These are phyloP conservation scores for Vigna mungo DNA, from an alignment of 306 rosid genomes.

Conservation along the genomic window DNA sequence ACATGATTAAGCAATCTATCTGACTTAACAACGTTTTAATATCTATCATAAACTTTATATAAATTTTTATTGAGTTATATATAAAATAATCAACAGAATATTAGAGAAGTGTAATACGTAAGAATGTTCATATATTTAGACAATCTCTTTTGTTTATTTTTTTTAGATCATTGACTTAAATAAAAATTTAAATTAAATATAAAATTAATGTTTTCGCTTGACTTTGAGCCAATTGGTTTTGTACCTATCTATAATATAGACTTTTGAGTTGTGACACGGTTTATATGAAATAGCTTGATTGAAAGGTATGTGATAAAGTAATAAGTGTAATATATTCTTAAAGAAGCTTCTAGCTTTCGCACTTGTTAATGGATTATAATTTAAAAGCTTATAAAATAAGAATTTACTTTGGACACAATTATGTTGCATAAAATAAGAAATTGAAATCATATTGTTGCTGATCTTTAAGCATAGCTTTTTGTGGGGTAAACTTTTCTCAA, in stretches of 20 bases:
- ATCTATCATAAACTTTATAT: neutral
- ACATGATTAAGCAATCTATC: conserved; percentile 8
- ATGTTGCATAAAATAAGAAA: conserved; percentile 1
- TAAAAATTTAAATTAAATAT: neutral
- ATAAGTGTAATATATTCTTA: neutral
- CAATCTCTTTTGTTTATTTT: neutral
- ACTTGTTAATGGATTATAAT: neutral
- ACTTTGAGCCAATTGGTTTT: conserved; percentile 22
- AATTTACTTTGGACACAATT: neutral
- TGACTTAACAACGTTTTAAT: neutral
- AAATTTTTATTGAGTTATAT: neutral
- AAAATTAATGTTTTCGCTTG: neutral
- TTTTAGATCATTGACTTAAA: neutral
- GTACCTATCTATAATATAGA: conserved; percentile 17
- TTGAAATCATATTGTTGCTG: neutral
- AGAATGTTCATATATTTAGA: conserved; percentile 5
- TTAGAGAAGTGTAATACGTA: neutral
- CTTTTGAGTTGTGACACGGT: neutral
- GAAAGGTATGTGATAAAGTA: neutral
- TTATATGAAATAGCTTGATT: neutral
- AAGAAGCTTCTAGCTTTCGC: conserved; percentile 24
- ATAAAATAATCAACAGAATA: neutral
- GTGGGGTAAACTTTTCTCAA: neutral
- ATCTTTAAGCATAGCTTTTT: neutral
- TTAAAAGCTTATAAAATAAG: neutral